phyloP scores from a whole-genome alignment of 208 protist species.

The Kentomonas sorsogonicus region DNA sequence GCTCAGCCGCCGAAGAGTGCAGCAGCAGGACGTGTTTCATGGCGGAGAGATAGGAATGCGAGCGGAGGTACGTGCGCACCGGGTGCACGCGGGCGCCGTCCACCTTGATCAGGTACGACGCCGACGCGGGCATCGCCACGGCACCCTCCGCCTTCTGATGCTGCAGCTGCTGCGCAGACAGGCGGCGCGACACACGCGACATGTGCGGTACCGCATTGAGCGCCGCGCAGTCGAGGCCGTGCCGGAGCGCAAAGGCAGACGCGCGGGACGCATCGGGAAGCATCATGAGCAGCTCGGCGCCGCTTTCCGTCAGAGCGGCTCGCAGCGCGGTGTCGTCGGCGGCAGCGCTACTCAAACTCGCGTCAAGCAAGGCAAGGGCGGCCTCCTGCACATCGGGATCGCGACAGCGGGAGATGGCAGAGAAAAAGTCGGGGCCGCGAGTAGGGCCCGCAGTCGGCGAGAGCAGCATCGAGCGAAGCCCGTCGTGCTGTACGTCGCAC shows the following conservation, averaged over 20 bases:
- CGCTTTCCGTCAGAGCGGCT: constrained; percentile 56
- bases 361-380: constrained; percentile 31
- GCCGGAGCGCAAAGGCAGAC: constrained; percentile 23
- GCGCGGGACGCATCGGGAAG: constrained; percentile 39
- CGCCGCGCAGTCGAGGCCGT: constrained; percentile 34
- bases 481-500: neutral
- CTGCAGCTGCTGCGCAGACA: constrained; percentile 14
- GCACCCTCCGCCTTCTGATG: constrained; percentile 19
- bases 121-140: too few species aligned
- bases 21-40: constrained; percentile 74
- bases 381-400: constrained; percentile 24
- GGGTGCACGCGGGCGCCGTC: constrained; percentile 38
- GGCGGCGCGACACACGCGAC: constrained; percentile 29
- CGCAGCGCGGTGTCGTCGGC: constrained; percentile 18
- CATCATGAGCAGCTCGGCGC: constrained; percentile 53
- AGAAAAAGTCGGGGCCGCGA: constrained; percentile 75
- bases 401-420: constrained; percentile 49
- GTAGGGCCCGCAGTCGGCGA: neutral
- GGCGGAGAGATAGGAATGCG: constrained; percentile 38
- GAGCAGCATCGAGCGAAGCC: constrained; percentile 10
- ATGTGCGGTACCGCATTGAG: constrained; percentile 37
- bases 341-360: constrained; percentile 27
- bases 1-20: constrained; percentile 56
- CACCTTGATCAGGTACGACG: constrained; percentile 19
- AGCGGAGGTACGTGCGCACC: constrained; percentile 53